A percentile compares a stretch with the other conserved stretches of the same genome.
phyloP scores from a whole-genome alignment of 1,284 basidiomycete genomes.

The Rhizopogon parksii region DNA sequence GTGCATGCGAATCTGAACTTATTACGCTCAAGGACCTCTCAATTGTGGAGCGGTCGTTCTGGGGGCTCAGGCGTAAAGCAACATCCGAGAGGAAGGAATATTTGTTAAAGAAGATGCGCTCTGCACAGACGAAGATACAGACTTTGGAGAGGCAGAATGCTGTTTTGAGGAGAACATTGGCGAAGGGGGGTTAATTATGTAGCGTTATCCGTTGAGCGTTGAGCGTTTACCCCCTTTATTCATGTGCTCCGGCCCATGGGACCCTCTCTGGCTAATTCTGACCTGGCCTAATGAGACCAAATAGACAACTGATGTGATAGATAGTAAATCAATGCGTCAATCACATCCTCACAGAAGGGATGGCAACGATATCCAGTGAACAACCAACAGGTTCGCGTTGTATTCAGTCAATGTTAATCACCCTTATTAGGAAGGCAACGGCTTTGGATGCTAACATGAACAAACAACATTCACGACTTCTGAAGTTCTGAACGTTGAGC shows the following conservation, averaged over 20 bases:
- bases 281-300: too few relatives aligned
- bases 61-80: conserved; percentile 45
- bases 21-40: conserved; percentile 55
- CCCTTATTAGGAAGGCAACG: background rate
- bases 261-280: too few relatives aligned
- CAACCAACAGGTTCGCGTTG: too few relatives aligned
- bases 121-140: conserved; percentile 61
- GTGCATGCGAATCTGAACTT: conserved; percentile 73
- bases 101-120: conserved; percentile 70
- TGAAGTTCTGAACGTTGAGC: background rate
- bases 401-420: too few relatives aligned
- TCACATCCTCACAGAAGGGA: too few relatives aligned
- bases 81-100: conserved; percentile 61
- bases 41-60: conserved; percentile 35
- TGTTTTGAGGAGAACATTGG: conserved; percentile 58
- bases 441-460: conserved; percentile 16
- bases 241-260: too few relatives aligned
- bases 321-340: too few relatives aligned
- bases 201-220: too few relatives aligned
- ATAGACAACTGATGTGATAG: too few relatives aligned
- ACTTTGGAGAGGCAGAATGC: conserved; percentile 61
- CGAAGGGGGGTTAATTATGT: conserved; percentile 22
- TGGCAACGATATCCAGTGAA: too few relatives aligned
- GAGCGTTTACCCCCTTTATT: too few relatives aligned
- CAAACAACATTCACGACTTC: conserved; percentile 13